A percentile compares a stretch with the other conserved stretches of the same genome.
phyloP scores from a whole-genome alignment of 129 eudicot genomes.

The Ambrosia artemisiifolia region DNA sequence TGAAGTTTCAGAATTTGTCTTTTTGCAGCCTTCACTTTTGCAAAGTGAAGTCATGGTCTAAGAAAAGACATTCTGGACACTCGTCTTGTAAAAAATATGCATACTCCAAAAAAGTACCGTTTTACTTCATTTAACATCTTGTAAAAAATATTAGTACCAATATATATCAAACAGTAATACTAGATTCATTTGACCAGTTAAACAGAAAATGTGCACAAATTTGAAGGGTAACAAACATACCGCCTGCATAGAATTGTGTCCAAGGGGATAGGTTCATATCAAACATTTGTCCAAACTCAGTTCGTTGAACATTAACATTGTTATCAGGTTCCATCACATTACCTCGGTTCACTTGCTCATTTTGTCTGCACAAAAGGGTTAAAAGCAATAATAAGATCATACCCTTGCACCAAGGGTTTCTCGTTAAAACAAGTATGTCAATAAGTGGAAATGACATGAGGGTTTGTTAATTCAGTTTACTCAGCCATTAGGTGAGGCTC shows the following conservation, averaged over 20 bases:
- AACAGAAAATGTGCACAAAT: neutral
- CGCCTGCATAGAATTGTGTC: constrained; percentile 53
- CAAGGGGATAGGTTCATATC: constrained; percentile 76
- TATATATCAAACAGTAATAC: neutral
- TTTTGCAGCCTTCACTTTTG: too few species aligned
- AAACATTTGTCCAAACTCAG: constrained; percentile 51
- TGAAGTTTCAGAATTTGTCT: too few species aligned
- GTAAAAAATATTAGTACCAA: neutral
- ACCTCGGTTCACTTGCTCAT: constrained; percentile 33
- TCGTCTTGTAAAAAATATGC: too few species aligned
- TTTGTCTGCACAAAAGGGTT: constrained; percentile 38
- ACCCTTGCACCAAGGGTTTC: neutral
- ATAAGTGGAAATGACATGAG: neutral
- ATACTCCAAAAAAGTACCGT: neutral
- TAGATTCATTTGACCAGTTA: neutral
- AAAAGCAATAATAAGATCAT: constrained; percentile 29
- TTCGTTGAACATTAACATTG: constrained; percentile 30
- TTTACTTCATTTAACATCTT: neutral
- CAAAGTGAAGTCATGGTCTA: too few species aligned
- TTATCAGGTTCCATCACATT: constrained; percentile 39
- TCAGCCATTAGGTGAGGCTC: neutral
- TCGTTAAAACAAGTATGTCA: neutral
- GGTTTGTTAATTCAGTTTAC: neutral
- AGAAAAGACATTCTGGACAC: too few species aligned
- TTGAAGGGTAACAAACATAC: constrained; percentile 21